phyloP scores from a whole-genome alignment of 1,284 basidiomycete species.

The Apiotrichum montevideense region DNA sequence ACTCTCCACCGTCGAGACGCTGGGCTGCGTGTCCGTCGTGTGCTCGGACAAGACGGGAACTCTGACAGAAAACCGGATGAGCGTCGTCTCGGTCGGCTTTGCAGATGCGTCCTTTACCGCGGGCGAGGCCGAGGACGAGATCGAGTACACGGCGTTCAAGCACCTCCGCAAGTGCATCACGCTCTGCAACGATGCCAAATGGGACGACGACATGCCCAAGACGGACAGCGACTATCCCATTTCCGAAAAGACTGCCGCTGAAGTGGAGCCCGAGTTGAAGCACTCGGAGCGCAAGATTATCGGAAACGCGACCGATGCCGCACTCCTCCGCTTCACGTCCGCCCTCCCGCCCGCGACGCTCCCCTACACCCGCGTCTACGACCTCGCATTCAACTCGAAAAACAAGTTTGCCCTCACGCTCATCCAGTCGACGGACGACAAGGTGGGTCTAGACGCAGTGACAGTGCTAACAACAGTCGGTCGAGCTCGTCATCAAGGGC shows the following conservation, averaged over 20 bases:
- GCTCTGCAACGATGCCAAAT: slow-evolving; percentile 60
- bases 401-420: slow-evolving; percentile 52
- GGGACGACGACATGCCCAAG: slow-evolving; percentile 41
- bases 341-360: slow-evolving; percentile 38
- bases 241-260: slow-evolving; percentile 21
- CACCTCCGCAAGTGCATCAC: slow-evolving; percentile 11
- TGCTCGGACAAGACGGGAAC: slow-evolving; percentile 59
- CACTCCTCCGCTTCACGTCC: slow-evolving; percentile 56
- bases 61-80: slow-evolving; percentile 48
- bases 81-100: slow-evolving; percentile 49
- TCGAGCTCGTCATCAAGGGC: slow-evolving; percentile 54
- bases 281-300: slow-evolving; percentile 49
- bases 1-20: slow-evolving; percentile 57
- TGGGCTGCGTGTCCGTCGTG: slow-evolving; percentile 56
- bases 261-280: background rate
- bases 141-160: slow-evolving; percentile 23
- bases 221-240: slow-evolving; percentile 9
- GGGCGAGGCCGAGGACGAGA: slow-evolving; percentile 35
- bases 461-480: slow-evolving; percentile 8
- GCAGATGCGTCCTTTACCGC: slow-evolving; percentile 32
- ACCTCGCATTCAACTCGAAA: slow-evolving; percentile 57
- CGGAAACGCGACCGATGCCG: slow-evolving; percentile 60
- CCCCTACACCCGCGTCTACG: slow-evolving; percentile 44
- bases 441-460: background rate
- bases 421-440: slow-evolving; percentile 4